phyloP scores from a whole-genome alignment of 2,329 filamentous ascomycete genomes.

The Xylariaceae sp. region DNA sequence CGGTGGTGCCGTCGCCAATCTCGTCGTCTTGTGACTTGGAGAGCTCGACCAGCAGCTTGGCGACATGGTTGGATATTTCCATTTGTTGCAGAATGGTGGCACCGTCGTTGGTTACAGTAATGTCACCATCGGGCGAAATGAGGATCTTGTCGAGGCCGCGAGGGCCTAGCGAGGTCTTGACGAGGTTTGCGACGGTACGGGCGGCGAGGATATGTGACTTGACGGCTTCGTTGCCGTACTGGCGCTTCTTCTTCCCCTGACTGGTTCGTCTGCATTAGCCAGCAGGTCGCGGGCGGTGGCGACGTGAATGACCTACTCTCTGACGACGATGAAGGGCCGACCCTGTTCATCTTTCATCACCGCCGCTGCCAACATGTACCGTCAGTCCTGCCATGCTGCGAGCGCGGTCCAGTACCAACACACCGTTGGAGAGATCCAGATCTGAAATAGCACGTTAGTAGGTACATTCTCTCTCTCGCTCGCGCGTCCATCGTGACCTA shows the following conservation, averaged over 20 bases:
- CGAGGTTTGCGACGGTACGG: conserved; percentile 90
- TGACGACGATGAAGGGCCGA: conserved; percentile 92
- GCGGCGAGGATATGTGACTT: conserved; percentile 98
- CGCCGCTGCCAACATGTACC: conserved; percentile 42
- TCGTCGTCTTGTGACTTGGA: conserved; percentile 99
- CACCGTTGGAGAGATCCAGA: conserved; percentile 80
- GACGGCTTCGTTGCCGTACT: conserved; percentile 93
- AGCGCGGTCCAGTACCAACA: conserved; percentile 15
- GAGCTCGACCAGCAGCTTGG: conserved; percentile 91
- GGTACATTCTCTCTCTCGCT: conserved; percentile 6
- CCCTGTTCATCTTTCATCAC: conserved; percentile 97
- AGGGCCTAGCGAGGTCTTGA: conserved; percentile 93
- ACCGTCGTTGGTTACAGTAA: conserved; percentile 98
- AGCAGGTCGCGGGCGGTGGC: conserved; percentile 3
- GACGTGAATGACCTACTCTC: conserved; percentile 64
- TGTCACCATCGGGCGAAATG: conserved; percentile 96
- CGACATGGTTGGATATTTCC: conserved; percentile 98
- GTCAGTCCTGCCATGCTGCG: not conserved
- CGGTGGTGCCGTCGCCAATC: conserved; percentile 96
- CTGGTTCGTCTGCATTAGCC: conserved; percentile 36
- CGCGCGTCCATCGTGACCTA: conserved; percentile 30
- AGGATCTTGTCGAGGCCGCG: conserved; percentile 98
- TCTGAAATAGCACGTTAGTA: conserved; percentile 42
- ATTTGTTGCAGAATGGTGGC: conserved; percentile 97
- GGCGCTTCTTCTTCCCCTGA: conserved; percentile 95